Evolutionary conservation across 805 yeast genomes (phyloP), one percentile per base, ranked within the genome.

Genomic region (Metschnikowia shivogae): DNA sequence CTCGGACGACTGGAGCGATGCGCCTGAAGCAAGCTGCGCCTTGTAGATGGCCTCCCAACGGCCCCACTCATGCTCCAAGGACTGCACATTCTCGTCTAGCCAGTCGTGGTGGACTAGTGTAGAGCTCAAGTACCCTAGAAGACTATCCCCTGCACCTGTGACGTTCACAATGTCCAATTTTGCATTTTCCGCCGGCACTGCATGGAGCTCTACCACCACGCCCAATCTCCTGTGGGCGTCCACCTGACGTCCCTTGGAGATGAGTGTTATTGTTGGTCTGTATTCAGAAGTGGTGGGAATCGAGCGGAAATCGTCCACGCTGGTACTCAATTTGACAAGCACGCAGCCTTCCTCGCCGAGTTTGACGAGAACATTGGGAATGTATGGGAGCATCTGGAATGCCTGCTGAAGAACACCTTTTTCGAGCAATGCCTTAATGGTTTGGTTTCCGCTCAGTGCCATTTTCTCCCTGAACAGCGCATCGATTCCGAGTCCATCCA

Each of bases 91-190:
- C 6, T 57, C 34, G 4, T 42, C 44, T 26, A 65, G 48, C 70
- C 70, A 67, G 33, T 59, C 52, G 7, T 47, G 34, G 14, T 47
- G 43, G 2, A 68, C 62, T 17, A 65, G 37, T 13, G 57, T 48
- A 2, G 82, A 66, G 10, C 79, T 60, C 19, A 89, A 50, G 24
- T 74, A 78, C 0, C 96, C 96, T 26, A 81, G 74, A 35, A 89
- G 70, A 0, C 93, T 74, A 62, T 89, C 96, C 9, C 96, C 97
- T 0, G 95, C 95, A 2, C 96, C 97, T 8, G 92, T 87, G 28
- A 86, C 95, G 53, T 82, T 86, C 26, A 63, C 64, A 10, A 84
- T 72, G 0, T 61, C 57, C 3, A 68, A 58, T 19, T 55, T 42
- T 19, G 52, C 45, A 34, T 62, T 64, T 47, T 62, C 65, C 22